Evolutionary conservation across 192 early-diverging fungal genomes (phyloP).

Genomic region (Lobosporangium transversale): DNA sequence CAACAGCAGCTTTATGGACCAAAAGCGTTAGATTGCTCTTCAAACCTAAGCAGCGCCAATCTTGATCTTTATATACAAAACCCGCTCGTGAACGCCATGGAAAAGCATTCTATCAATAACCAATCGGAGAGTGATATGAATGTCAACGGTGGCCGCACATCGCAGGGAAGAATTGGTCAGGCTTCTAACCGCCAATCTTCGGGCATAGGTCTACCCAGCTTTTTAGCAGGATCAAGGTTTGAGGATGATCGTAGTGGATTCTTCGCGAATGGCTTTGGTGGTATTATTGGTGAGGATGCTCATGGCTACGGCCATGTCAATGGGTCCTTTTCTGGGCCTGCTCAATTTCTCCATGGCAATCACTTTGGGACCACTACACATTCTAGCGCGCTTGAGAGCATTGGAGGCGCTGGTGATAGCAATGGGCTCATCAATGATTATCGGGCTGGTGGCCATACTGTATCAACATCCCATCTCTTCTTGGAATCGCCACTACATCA

Average conservation of each 20-base stretch:
- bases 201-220: conserved; percentile 9
- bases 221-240: conserved; percentile 17
- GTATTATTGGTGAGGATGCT: conserved; percentile 37
- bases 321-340: neutral
- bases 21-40: conserved; percentile 6
- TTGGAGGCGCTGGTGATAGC: conserved; percentile 1
- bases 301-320: conserved; percentile 23
- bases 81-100: conserved; percentile 15
- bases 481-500: conserved; percentile 15
- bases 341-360: neutral
- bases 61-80: conserved; percentile 25
- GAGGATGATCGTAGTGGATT: conserved; percentile 34
- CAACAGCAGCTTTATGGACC: conserved; percentile 24
- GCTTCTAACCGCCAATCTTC: conserved; percentile 5
- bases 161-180: conserved; percentile 10
- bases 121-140: conserved; percentile 14
- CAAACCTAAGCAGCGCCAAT: conserved; percentile 3
- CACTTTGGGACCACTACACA: neutral
- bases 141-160: conserved; percentile 12
- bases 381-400: conserved; percentile 1
- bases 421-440: neutral
- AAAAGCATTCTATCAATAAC: conserved; percentile 13
- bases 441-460: conserved; percentile 1
- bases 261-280: conserved; percentile 45
- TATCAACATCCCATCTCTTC: conserved; percentile 13